Base-by-base conservation (phyloP, 1,139 yeast genomes). In the Geotrichum reessii region DNA sequence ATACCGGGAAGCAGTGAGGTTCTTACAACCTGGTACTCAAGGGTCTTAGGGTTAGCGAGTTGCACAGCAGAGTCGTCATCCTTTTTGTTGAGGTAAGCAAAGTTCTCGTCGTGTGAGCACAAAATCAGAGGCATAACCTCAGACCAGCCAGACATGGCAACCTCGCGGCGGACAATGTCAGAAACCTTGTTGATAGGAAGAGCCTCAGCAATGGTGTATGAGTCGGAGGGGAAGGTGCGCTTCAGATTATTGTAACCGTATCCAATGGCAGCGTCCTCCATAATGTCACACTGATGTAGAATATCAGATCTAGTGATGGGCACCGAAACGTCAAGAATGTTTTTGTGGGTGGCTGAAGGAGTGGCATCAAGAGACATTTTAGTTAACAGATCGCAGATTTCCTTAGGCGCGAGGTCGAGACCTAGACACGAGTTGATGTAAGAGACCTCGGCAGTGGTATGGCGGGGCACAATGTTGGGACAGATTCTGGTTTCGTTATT, bases 211-310 rank as follows among this genome's bases (percentile, higher is more conserved):
- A 89, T 86, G 60, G 91, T 83, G 55, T 92, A 84, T 52, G 88
- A 86, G 60, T 92, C 80, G 65, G 84, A 78, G 62, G 96, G 95
- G 72, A 87, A 87, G 58, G 96, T 85, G 75, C 86, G 89, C 63
- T 81, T 81, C 70, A 95, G 81, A 73, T 89, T 90, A 76, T 92
- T 88, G 79, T 86, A 95, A 61, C 99, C 99, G 72, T 91, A 95
- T 42, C 91, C 96, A 71, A 95, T 87, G 56, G 97, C 99, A 53
- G 92, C 97, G 74, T 95, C 99, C 75, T 95, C 99, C 96, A 95
- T 88, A 66, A 95, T 87, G 75, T 95, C 99, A 80, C 99, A 93
- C 74, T 91, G 96, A 74, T 95, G 99, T 69, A 95, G 81, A 63
- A 95, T 83, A 74, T 95, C 99, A 9, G 98, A 85, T 77, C 99